Conservation (phyloP, 441 rosid genomes). For the Populus trichocarpa region DNA sequence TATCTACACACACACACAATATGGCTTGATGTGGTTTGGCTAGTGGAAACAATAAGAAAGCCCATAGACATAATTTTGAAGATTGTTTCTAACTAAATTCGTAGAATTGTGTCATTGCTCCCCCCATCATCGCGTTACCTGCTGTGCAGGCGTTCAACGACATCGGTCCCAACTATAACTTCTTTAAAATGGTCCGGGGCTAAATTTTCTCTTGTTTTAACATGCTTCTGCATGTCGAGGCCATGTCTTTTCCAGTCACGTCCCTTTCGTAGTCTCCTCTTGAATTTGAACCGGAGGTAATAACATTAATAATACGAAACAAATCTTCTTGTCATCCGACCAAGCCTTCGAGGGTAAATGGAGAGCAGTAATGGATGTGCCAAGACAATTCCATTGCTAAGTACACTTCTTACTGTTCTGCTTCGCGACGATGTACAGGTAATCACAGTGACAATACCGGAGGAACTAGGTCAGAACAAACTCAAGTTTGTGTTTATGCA, state of each 20-base stretch:
- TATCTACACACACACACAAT: neutral
- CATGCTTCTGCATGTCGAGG: neutral
- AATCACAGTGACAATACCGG: neutral
- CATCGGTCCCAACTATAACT: neutral
- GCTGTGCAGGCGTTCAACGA: neutral
- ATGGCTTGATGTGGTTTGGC: constrained; percentile 15
- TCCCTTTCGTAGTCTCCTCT: neutral
- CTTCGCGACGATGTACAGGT: neutral
- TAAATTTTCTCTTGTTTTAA: neutral
- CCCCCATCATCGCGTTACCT: neutral
- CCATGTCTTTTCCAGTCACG: neutral
- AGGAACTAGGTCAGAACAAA: neutral
- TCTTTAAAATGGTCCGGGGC: neutral
- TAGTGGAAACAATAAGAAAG: neutral
- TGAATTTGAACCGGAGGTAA: neutral
- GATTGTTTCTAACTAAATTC: neutral
- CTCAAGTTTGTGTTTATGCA: neutral
- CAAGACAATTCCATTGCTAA: too few relatives aligned
- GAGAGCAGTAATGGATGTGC: too few relatives aligned
- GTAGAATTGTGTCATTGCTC: neutral
- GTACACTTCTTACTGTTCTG: too few relatives aligned
- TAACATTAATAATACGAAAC: too few relatives aligned
- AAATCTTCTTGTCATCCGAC: neutral
- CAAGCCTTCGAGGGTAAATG: too few relatives aligned
- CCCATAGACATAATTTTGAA: neutral